These are phyloP conservation scores for Tricholomella constricta DNA, from an alignment of 768 basidiomycete genomes.

Conservation along the genomic window DNA sequence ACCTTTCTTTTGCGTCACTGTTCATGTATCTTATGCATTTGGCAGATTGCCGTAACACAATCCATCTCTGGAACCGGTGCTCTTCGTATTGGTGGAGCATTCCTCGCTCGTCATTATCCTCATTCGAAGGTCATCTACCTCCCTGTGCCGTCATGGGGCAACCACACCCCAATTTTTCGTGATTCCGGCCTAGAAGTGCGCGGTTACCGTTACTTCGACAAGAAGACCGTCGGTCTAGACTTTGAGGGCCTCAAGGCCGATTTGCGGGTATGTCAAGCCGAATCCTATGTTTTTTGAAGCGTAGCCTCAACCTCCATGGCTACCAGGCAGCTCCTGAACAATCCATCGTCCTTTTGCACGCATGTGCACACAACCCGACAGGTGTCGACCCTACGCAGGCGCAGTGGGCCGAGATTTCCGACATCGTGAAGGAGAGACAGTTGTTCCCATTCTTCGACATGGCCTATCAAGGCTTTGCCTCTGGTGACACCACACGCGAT, in stretches of 20 bases:
- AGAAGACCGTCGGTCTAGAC: slow-evolving; percentile 88
- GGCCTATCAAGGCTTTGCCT: slow-evolving; percentile 99
- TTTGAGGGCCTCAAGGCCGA: slow-evolving; percentile 90
- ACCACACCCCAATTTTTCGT: slow-evolving; percentile 91
- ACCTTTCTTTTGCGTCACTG: slow-evolving; percentile 1
- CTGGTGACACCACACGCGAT: slow-evolving; percentile 86
- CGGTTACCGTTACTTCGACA: slow-evolving; percentile 92
- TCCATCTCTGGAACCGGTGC: slow-evolving; percentile 98
- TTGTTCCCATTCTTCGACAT: slow-evolving; percentile 99
- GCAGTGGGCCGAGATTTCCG: slow-evolving; percentile 91
- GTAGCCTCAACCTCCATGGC: slow-evolving; percentile 6
- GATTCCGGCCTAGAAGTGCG: slow-evolving; percentile 95
- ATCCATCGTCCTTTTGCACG: slow-evolving; percentile 89
- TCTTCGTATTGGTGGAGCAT: slow-evolving; percentile 91
- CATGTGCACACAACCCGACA: slow-evolving; percentile 99
- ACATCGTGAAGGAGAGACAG: slow-evolving; percentile 83
- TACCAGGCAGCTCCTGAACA: slow-evolving; percentile 69
- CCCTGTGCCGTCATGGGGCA: slow-evolving; percentile 95
- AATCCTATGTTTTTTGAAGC: neutral
- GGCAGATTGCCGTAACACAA: slow-evolving; percentile 83
- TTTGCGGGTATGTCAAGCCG: slow-evolving; percentile 56
- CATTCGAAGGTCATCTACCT: slow-evolving; percentile 88
- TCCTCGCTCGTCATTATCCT: slow-evolving; percentile 88
- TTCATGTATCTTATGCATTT: slow-evolving; percentile 13
- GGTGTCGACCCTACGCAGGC: slow-evolving; percentile 92